A percentile compares a stretch with the other conserved stretches of the same genome.
These are phyloP conservation scores for Omphalotus olearius DNA, from an alignment of 1,284 basidiomycete genomes.

Conservation along the genomic window DNA sequence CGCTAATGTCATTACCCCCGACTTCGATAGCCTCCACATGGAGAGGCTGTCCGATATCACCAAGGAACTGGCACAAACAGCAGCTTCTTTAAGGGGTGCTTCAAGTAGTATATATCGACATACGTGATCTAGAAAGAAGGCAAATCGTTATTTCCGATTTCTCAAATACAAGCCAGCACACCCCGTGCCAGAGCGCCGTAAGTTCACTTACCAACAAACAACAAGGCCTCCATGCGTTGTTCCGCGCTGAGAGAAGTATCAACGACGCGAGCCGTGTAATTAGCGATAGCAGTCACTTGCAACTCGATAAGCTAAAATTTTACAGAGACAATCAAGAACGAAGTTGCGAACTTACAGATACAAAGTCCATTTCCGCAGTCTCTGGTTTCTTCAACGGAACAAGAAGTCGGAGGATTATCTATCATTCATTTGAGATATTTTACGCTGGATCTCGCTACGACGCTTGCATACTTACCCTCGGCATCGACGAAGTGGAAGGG, in stretches of 20 bases:
- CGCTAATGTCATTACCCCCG: conserved; percentile 40
- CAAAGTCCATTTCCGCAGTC: conserved; percentile 39
- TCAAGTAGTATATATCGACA: conserved; percentile 10
- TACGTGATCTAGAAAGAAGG: conserved; percentile 29
- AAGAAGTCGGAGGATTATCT: conserved; percentile 46
- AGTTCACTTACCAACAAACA: conserved; percentile 33
- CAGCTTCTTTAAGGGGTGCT: not conserved
- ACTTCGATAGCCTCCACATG: conserved; percentile 40
- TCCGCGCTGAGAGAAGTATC: conserved; percentile 34
- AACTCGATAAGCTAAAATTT: not conserved
- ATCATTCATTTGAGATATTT: not conserved
- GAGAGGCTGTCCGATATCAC: conserved; percentile 48
- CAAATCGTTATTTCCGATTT: not conserved
- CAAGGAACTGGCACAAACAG: conserved; percentile 36
- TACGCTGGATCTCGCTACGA: not conserved
- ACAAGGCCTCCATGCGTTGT: conserved; percentile 46
- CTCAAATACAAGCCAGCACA: not conserved
- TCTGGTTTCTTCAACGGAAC: conserved; percentile 40
- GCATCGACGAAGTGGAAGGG: conserved; percentile 47
- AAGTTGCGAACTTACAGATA: conserved; percentile 36
- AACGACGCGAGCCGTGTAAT: conserved; percentile 48
- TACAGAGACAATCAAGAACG: not conserved
- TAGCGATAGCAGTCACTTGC: conserved; percentile 48
- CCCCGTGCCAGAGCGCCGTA: not conserved
- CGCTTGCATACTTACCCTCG: conserved; percentile 33